Evolutionary conservation across 768 basidiomycete genomes (phyloP).

Genomic region (Favolaschia claudopus): DNA sequence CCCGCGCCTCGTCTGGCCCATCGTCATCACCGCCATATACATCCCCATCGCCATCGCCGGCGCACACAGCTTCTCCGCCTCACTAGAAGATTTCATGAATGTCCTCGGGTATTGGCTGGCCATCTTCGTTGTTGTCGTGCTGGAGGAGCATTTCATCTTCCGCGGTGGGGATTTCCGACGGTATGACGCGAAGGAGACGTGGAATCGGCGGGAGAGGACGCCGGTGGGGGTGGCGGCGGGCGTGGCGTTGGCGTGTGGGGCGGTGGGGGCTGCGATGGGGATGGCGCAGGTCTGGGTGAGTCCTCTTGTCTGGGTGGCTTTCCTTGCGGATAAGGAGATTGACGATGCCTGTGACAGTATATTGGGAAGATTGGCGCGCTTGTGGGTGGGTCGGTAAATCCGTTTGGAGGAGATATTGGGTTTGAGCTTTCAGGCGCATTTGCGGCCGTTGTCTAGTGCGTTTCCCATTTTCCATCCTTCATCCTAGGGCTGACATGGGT

Average conservation of each 20-base stretch:
- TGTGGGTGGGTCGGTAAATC: conserved; percentile 26
- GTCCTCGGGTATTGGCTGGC: conserved; percentile 64
- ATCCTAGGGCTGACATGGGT: neutral
- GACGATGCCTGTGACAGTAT: conserved; percentile 18
- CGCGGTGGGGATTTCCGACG: conserved; percentile 39
- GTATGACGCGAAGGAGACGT: conserved; percentile 40
- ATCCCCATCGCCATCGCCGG: conserved; percentile 55
- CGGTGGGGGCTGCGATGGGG: conserved; percentile 46
- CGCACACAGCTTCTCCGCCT: conserved; percentile 55
- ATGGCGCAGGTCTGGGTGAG: conserved; percentile 39
- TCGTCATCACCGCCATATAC: conserved; percentile 50
- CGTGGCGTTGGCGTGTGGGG: conserved; percentile 41
- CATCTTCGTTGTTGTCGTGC: conserved; percentile 54
- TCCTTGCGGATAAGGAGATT: too few relatives aligned
- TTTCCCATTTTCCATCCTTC: neutral
- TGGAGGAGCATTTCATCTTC: conserved; percentile 62
- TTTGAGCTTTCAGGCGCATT: conserved; percentile 44
- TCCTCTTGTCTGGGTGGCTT: neutral
- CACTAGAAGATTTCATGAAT: conserved; percentile 47
- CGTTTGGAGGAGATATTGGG: conserved; percentile 44
- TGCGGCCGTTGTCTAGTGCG: conserved; percentile 33
- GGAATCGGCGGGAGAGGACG: conserved; percentile 39
- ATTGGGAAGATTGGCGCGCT: conserved; percentile 35
- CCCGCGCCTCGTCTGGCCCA: conserved; percentile 46
- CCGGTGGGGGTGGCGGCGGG: conserved; percentile 49